Evolutionary conservation across 2,329 filamentous ascomycete species (phyloP).

Genomic region (Lecanicillium sp.): DNA sequence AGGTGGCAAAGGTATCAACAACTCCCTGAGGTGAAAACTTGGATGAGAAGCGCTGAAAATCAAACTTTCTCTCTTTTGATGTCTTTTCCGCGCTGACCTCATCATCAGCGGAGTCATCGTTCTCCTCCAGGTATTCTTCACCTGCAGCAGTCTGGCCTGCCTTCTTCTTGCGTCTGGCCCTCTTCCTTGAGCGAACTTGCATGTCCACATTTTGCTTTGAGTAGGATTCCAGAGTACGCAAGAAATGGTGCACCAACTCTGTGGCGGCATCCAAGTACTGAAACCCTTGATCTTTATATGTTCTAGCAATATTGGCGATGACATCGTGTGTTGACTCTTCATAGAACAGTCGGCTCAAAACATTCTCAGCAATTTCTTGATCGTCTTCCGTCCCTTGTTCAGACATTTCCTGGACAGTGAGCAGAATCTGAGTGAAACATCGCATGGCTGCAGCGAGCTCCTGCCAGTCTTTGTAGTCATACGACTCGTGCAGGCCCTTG

Average conservation of each 20-base stretch:
- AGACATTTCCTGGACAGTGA: slow-evolving; percentile 89
- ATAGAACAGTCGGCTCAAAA: slow-evolving; percentile 94
- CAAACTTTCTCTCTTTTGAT: slow-evolving; percentile 82
- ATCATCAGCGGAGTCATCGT: slow-evolving; percentile 66
- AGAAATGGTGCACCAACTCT: slow-evolving; percentile 83
- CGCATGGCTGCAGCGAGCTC: slow-evolving; percentile 83
- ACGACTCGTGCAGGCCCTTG: slow-evolving; percentile 68
- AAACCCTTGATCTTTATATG: slow-evolving; percentile 91
- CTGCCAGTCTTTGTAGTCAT: slow-evolving; percentile 80
- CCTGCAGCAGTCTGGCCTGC: slow-evolving; percentile 25
- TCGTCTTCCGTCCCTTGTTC: slow-evolving; percentile 83
- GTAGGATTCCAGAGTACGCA: slow-evolving; percentile 86
- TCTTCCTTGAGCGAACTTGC: slow-evolving; percentile 77
- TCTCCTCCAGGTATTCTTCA: slow-evolving; percentile 47
- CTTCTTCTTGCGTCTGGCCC: slow-evolving; percentile 66
- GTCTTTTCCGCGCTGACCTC: slow-evolving; percentile 61
- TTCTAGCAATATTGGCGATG: slow-evolving; percentile 69
- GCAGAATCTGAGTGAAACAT: slow-evolving; percentile 88
- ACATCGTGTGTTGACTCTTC: slow-evolving; percentile 91
- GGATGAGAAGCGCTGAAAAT: slow-evolving; percentile 75
- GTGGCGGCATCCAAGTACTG: slow-evolving; percentile 89
- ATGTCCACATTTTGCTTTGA: slow-evolving; percentile 92
- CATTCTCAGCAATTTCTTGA: slow-evolving; percentile 96
- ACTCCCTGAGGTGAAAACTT: slow-evolving; percentile 80
- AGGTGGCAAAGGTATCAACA: slow-evolving; percentile 80